Base-by-base conservation (phyloP, 495 filamentous ascomycete genomes). In the Penicillium soppii region DNA sequence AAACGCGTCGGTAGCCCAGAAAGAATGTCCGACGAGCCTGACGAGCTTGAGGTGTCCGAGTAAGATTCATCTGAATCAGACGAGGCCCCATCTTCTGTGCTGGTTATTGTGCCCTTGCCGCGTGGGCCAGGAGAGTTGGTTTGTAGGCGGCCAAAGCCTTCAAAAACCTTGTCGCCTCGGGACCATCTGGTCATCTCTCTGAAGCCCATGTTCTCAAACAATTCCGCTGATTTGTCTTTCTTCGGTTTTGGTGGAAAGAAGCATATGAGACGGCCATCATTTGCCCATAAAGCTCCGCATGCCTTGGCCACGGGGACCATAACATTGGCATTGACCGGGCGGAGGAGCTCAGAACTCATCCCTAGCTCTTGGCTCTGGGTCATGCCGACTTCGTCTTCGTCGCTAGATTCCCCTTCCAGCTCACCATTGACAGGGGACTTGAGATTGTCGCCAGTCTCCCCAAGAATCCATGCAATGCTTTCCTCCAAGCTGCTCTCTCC, bases 201-300 rank as follows among this genome's bases (percentile, higher is more conserved):
- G 33, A 86, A 81, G 4, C 78, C 75, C 17, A 85, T 65, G 7
- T 85, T 74, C 29, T 85, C 78, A 21, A 91, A 76, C 10, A 90
- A 59, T 10, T 81, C 80, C 29, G 74, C 78, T 19, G 85, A 78
- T 53, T 82, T 87, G 47, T 90, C 87, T 60, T 87, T 84, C 63
- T 89, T 91, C 8, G 86, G 85, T 3, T 89, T 91, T 7, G 87
- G 85, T 3, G 88, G 88, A 58, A 95, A 95, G 58, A 92, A 95
- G 71, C 91, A 95, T 17, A 92, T 82, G 7, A 97, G 76, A 38
- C 81, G 82, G 19, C 92, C 92, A 57, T 89, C 82, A 40, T 82
- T 80, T 13, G 89, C 83, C 75, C 91, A 96, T 12, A 82, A 72
- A 10, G 87, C 87, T 38, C 90, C 88, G 62, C 89, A 95, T 17